Conservation (phyloP, 2,329 filamentous ascomycete species). For the Fusarium globosum region DNA sequence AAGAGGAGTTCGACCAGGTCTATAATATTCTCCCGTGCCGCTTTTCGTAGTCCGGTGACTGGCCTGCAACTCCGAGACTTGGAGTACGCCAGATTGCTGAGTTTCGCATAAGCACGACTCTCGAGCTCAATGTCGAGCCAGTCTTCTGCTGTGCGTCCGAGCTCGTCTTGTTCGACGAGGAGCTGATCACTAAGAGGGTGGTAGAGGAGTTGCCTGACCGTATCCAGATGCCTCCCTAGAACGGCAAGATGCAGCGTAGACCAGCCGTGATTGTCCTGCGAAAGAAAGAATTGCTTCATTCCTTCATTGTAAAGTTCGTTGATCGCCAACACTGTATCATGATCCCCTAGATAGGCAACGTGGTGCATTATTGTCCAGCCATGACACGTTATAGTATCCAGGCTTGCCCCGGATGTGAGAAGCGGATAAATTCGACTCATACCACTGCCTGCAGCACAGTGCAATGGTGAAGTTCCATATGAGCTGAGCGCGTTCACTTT, state of each 20-base stretch:
- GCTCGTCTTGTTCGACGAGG: background rate
- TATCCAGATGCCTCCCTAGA: background rate
- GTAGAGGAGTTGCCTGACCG: background rate
- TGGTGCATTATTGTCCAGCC: background rate
- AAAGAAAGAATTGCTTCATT: background rate
- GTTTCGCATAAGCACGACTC: background rate
- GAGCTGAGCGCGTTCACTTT: background rate
- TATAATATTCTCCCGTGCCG: background rate
- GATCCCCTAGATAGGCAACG: background rate
- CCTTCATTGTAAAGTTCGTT: too few relatives aligned
- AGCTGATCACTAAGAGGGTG: background rate
- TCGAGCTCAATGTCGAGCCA: background rate
- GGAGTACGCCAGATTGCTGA: background rate
- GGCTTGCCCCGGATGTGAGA: rapidly evolving
- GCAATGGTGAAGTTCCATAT: background rate
- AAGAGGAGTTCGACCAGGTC: background rate
- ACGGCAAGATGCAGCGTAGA: background rate
- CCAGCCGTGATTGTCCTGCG: background rate
- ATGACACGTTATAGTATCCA: background rate
- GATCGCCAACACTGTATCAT: too few relatives aligned
- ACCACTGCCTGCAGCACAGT: background rate
- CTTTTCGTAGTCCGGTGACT: background rate
- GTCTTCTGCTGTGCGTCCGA: background rate
- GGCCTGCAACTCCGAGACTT: background rate
- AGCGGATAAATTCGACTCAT: background rate